phyloP scores from a whole-genome alignment of 2,329 filamentous ascomycete species.

The Magnaporthales sp. region DNA sequence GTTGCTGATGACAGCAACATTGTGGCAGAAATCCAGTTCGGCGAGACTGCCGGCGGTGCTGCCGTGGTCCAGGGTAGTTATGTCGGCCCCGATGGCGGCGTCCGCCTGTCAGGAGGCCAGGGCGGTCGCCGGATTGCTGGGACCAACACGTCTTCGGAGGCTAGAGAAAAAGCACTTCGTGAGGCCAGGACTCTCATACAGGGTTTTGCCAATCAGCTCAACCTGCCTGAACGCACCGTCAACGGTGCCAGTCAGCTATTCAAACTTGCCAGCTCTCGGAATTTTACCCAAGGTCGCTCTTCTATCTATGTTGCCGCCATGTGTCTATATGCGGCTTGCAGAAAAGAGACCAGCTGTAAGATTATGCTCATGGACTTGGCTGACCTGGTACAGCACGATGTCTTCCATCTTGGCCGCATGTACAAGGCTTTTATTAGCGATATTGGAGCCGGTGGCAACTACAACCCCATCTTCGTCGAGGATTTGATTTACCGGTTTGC shows the following conservation, averaged over 20 bases:
- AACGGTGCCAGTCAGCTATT: conserved; percentile 65
- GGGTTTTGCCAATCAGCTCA: conserved; percentile 51
- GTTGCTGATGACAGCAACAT: conserved; percentile 82
- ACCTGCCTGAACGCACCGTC: conserved; percentile 51
- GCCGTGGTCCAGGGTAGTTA: conserved; percentile 87
- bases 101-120: conserved; percentile 53
- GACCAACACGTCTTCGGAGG: conserved; percentile 42
- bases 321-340: conserved; percentile 81
- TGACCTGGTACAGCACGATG: conserved; percentile 74
- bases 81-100: conserved; percentile 73
- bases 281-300: conserved; percentile 79
- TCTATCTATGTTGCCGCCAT: conserved; percentile 82
- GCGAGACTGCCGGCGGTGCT: conserved; percentile 76
- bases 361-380: conserved; percentile 95
- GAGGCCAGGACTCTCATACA: conserved; percentile 51
- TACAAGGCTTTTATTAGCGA: conserved; percentile 75
- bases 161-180: conserved; percentile 51
- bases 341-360: conserved; percentile 66
- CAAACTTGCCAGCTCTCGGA: conserved; percentile 63
- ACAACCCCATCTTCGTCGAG: conserved; percentile 71
- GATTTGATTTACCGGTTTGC: conserved; percentile 89
- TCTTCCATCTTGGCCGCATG: conserved; percentile 82
- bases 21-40: conserved; percentile 85
- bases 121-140: conserved; percentile 48
- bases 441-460: conserved; percentile 42